phyloP scores from a whole-genome alignment of 257 asterid genomes.

The Primulina huaijiensis region DNA sequence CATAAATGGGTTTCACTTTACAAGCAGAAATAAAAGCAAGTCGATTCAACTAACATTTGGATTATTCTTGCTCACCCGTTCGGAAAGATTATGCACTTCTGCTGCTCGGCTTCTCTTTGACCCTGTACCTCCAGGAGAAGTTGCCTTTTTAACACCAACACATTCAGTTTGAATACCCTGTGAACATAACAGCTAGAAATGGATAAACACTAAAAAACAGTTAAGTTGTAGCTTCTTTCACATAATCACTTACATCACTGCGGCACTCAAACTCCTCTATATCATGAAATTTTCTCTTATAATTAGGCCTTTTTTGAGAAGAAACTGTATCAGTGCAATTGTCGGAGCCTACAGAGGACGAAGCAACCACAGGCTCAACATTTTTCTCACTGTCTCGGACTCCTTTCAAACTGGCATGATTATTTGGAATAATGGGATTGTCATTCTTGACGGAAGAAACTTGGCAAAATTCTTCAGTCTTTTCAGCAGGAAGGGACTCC shows the following conservation, averaged over 20 bases:
- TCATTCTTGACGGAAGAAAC: constrained; percentile 41
- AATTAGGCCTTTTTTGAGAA: constrained; percentile 49
- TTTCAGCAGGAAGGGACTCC: constrained; percentile 32
- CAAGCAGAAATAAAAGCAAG: constrained; percentile 14
- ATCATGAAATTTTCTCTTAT: constrained; percentile 64
- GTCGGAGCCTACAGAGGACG: constrained; percentile 92
- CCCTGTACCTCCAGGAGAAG: constrained; percentile 46
- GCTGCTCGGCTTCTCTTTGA: constrained; percentile 96
- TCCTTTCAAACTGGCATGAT: constrained; percentile 31
- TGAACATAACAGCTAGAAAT: constrained; percentile 18
- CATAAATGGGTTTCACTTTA: constrained; percentile 21
- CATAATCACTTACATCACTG: constrained; percentile 63
- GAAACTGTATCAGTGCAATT: constrained; percentile 74
- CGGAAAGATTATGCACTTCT: constrained; percentile 94
- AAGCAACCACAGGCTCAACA: constrained; percentile 62
- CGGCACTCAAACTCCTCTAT: constrained; percentile 62
- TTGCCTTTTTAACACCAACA: constrained; percentile 44
- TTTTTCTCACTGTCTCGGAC: constrained; percentile 43
- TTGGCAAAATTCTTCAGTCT: constrained; percentile 31
- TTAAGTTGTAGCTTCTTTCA: neutral
- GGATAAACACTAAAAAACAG: neutral
- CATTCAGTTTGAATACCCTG: constrained; percentile 86
- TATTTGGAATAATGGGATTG: constrained; percentile 24
- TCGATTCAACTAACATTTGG: neutral
- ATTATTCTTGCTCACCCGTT: constrained; percentile 66